Conservation (phyloP, 805 yeast species). For the Myxozyma neotropica region DNA sequence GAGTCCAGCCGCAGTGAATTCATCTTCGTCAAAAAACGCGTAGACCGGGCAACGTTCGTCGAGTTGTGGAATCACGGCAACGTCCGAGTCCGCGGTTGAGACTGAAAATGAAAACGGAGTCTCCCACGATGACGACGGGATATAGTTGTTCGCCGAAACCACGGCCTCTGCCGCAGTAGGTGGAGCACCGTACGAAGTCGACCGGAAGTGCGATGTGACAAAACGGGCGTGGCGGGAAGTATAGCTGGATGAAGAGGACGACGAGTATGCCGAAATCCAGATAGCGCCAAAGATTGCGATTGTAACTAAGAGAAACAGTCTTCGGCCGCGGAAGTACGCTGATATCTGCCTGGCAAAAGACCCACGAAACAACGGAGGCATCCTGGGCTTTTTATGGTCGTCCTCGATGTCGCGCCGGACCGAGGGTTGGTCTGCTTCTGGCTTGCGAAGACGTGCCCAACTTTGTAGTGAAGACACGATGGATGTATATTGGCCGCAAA, state of each 20-base stretch:
- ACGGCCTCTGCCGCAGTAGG: neutral
- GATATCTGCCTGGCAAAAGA: neutral
- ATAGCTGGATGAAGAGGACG: slow-evolving; percentile 1
- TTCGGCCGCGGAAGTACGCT: slow-evolving; percentile 9
- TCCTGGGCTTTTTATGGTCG: neutral
- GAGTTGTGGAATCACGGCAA: slow-evolving; percentile 28
- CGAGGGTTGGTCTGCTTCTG: slow-evolving; percentile 8
- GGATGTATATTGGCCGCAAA: neutral
- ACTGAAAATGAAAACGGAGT: slow-evolving; percentile 32
- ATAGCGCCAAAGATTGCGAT: neutral
- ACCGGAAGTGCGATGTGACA: neutral
- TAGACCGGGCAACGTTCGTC: slow-evolving; percentile 29
- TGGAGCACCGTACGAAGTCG: neutral
- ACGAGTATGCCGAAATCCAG: slow-evolving; percentile 1
- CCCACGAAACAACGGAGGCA: neutral
- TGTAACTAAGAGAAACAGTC: neutral
- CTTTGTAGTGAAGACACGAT: slow-evolving; percentile 6
- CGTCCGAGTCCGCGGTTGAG: slow-evolving; percentile 24
- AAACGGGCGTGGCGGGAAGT: neutral
- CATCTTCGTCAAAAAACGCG: slow-evolving; percentile 24
- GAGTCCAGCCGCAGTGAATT: slow-evolving; percentile 12
- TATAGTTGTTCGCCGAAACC: slow-evolving; percentile 17
- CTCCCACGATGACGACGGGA: slow-evolving; percentile 28
- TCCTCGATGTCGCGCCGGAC: neutral
- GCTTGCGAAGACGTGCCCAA: slow-evolving; percentile 15